phyloP scores from a whole-genome alignment of 2,329 filamentous ascomycete species.

The Aspergillus ochraceus region DNA sequence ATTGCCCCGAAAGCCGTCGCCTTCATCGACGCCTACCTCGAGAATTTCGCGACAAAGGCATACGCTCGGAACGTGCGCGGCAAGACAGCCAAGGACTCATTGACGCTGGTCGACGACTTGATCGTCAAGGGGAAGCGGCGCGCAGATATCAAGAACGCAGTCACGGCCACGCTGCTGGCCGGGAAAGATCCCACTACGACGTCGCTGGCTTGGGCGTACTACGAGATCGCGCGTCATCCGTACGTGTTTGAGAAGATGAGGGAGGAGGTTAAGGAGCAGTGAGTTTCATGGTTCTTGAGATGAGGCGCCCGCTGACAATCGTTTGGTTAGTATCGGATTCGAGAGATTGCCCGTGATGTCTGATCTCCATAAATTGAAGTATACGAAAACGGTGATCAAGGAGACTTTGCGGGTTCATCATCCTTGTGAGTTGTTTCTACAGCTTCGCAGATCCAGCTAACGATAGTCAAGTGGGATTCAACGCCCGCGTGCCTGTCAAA shows the following conservation, averaged over 20 bases:
- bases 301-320: background rate
- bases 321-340: background rate
- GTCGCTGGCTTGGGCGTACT: background rate
- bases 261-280: background rate
- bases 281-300: background rate
- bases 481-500: constrained; percentile 32
- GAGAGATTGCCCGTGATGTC: background rate
- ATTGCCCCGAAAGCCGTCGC: background rate
- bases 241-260: background rate
- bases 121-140: background rate
- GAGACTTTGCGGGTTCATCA: background rate
- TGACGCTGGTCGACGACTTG: background rate
- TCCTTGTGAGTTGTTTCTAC: background rate
- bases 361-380: background rate
- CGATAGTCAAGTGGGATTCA: constrained; percentile 19
- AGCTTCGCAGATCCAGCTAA: background rate
- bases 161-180: background rate
- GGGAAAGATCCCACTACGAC: background rate
- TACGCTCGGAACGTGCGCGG: background rate
- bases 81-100: background rate
- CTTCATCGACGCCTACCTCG: background rate
- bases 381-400: background rate
- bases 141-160: background rate
- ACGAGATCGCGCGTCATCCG: background rate
- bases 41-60: background rate